Percentiles rank a stretch among this genome's conserved stretches.
phyloP scores from a whole-genome alignment of 2,329 filamentous ascomycete genomes.

The Aspergillus eucalypticola region DNA sequence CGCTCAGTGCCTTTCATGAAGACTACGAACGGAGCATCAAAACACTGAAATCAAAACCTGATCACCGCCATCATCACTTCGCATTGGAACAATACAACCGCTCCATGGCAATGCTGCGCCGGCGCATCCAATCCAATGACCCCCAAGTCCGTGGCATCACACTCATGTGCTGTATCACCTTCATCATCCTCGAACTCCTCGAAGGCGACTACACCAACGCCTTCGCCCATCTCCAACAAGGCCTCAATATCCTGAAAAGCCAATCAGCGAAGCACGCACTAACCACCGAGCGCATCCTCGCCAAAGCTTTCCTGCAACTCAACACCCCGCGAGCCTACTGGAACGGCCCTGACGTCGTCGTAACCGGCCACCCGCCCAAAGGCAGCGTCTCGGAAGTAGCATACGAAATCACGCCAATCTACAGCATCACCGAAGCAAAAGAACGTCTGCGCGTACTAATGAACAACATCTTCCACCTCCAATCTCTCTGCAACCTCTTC shows the following conservation, averaged over 20 bases:
- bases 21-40: background rate
- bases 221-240: background rate
- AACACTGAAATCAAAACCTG: background rate
- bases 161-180: conserved; percentile 11
- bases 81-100: conserved; percentile 9
- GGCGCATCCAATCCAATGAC: conserved; percentile 3
- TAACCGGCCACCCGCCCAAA: background rate
- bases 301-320: background rate
- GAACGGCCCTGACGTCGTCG: background rate
- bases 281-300: background rate
- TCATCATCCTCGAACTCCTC: background rate
- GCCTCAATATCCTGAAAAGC: background rate
- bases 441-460: background rate
- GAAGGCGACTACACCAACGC: background rate
- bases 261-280: background rate
- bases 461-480: background rate
- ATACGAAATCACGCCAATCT: background rate
- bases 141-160: conserved; percentile 5
- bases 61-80: conserved; percentile 6
- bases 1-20: conserved; percentile 10
- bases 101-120: conserved; percentile 3
- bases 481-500: background rate
- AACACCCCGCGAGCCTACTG: background rate
- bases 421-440: background rate
- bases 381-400: background rate